Evolutionary conservation across 129 eudicot genomes (phyloP), one percentile per base, ranked within the genome.

Genomic region (Lonicera japonica): DNA sequence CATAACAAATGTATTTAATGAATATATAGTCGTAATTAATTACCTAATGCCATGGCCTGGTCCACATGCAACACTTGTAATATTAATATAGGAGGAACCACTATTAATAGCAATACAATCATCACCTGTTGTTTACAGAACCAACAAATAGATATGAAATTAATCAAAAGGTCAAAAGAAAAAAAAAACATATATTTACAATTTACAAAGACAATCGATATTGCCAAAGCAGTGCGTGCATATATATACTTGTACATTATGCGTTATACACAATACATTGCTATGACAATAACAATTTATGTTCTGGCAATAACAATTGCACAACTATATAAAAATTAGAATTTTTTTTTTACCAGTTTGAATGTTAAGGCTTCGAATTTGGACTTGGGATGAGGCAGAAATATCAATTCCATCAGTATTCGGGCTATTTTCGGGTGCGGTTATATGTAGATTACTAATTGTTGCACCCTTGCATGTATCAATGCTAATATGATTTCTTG

Each of bases 321-420:
- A n/a, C n/a, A n/a, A n/a, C n/a, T n/a, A n/a, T n/a, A n/a, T 1
- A 29, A 29, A 29, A 1, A 1, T 29, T 5, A 4, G n/a, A n/a
- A n/a, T n/a, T n/a, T n/a, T n/a, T n/a, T n/a, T n/a, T n/a, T 16
- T 81, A 81, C 87, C 87, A 0, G 80, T 73, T 66, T 46, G 69
- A 47, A 77, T 70, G 23, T 20, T 34, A 2, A 73, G 66, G 45
- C 67, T 69, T 20, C 56, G 71, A 23, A 82, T 74, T 47, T 67
- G 22, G 59, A 82, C 51, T 52, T 74, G 66, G 8, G 68, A 50
- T 21, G 87, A 65, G 36, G 13, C 25, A 38, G 73, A 39, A 16
- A 82, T 59, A 60, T 77, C 87, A 53, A 82, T 82, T 8, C 83
- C 87, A 67, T 82, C 83, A 1, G 87, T 82, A 59, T 82, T 82